Percentiles rank a stretch among this genome's conserved stretches.
These are phyloP conservation scores for Cystobasidium tubakii DNA, from an alignment of 768 basidiomycete genomes.

Conservation along the genomic window DNA sequence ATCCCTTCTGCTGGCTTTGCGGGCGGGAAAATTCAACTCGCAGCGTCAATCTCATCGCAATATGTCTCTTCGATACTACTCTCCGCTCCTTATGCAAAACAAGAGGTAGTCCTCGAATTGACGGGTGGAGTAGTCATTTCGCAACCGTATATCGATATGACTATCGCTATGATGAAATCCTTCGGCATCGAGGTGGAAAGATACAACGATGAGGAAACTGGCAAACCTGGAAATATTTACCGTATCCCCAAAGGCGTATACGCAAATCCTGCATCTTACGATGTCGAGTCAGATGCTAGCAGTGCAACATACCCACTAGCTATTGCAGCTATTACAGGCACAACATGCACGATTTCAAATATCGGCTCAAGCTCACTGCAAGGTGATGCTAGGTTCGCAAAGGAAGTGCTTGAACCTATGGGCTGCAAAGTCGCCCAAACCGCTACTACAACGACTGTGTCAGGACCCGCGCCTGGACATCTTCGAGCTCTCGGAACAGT, in stretches of 20 bases:
- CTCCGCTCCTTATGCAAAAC: conserved; percentile 83
- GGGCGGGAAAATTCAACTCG: conserved; percentile 75
- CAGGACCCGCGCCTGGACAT: conserved; percentile 73
- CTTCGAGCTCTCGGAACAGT: conserved; percentile 77
- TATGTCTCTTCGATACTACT: conserved; percentile 96
- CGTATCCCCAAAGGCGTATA: conserved; percentile 75
- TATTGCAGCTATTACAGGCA: conserved; percentile 95
- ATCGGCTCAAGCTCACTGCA: conserved; percentile 87
- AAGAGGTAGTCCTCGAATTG: conserved; percentile 80
- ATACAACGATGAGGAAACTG: conserved; percentile 58
- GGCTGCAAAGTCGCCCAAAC: conserved; percentile 88
- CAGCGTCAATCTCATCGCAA: conserved; percentile 93
- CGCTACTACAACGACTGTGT: conserved; percentile 78
- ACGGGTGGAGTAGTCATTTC: conserved; percentile 93
- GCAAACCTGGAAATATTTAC: conserved; percentile 70
- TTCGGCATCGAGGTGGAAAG: conserved; percentile 77
- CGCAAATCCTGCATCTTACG: conserved; percentile 70
- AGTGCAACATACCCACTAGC: conserved; percentile 95
- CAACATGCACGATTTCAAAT: conserved; percentile 83
- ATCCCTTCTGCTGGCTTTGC: conserved; percentile 73
- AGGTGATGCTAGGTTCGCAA: conserved; percentile 95
- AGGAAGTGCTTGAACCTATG: conserved; percentile 87
- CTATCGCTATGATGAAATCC: conserved; percentile 90
- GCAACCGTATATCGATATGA: conserved; percentile 99
- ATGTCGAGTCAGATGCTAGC: conserved; percentile 85